Evolutionary conservation across 1,139 yeast species (phyloP).

Genomic region (Lodderomyces parapsilosis): DNA sequence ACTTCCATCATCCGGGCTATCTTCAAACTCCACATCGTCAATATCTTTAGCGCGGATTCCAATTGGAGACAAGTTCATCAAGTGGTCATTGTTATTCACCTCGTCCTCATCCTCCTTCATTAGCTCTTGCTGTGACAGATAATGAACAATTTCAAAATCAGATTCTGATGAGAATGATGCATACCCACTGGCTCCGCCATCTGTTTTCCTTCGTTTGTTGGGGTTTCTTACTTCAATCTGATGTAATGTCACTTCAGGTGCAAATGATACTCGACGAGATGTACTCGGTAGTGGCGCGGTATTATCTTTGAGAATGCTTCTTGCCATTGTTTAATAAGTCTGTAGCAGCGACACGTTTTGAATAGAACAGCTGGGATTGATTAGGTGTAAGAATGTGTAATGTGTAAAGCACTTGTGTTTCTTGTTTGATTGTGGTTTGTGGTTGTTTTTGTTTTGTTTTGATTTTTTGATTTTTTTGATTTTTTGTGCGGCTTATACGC

Average conservation of each 20-base stretch:
- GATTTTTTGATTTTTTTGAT: conserved; percentile 1
- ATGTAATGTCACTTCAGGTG: conserved; percentile 74
- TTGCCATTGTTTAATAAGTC: conserved; percentile 15
- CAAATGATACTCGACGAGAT: conserved; percentile 65
- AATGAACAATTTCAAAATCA: conserved; percentile 1
- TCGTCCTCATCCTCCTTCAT: conserved; percentile 3
- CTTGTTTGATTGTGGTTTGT: too few relatives aligned
- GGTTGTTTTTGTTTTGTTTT: neutral
- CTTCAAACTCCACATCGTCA: neutral
- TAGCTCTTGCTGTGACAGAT: neutral
- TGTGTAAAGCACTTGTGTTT: too few relatives aligned
- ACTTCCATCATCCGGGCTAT: conserved; percentile 3
- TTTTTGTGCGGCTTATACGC: too few relatives aligned
- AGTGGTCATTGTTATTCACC: conserved; percentile 1
- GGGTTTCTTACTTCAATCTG: conserved; percentile 45
- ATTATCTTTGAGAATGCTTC: conserved; percentile 28
- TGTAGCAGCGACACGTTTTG: neutral
- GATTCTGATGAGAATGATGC: neutral
- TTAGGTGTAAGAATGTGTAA: too few relatives aligned
- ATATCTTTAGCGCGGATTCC: neutral
- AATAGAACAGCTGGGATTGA: neutral
- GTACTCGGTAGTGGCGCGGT: conserved; percentile 22
- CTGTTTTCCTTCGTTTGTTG: conserved; percentile 36
- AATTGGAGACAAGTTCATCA: neutral
- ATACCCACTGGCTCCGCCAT: conserved; percentile 15